Percentiles rank a stretch among this genome's conserved stretches.
These are phyloP conservation scores for Tylopilus sp. DNA, from an alignment of 1,284 basidiomycete genomes.

Conservation along the genomic window DNA sequence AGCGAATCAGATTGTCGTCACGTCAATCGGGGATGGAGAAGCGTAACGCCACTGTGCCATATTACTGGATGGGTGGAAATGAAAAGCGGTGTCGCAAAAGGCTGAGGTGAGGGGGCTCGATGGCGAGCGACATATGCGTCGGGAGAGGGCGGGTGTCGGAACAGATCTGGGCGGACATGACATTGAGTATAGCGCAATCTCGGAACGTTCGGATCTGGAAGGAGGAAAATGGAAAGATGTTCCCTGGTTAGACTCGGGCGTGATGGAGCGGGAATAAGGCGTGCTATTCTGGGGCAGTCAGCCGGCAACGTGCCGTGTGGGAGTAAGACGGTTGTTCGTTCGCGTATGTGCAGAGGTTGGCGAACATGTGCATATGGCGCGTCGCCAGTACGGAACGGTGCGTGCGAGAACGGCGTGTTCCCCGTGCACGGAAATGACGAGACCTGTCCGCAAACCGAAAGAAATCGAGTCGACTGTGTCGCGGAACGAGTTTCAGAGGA, in stretches of 20 bases:
- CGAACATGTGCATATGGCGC: slow-evolving; percentile 19
- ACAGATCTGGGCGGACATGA: slow-evolving; percentile 17
- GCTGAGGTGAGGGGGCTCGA: slow-evolving; percentile 3
- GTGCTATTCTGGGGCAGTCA: slow-evolving; percentile 2
- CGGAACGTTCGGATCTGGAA: slow-evolving; percentile 10
- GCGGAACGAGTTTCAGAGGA: not conserved
- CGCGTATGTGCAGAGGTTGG: slow-evolving; percentile 7
- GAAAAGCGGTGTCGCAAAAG: not conserved
- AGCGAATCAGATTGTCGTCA: slow-evolving; percentile 25
- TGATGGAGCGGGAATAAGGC: slow-evolving; percentile 13
- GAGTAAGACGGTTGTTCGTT: slow-evolving; percentile 10
- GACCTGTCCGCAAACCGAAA: not conserved
- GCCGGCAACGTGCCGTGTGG: slow-evolving; percentile 11
- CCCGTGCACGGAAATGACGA: slow-evolving; percentile 13
- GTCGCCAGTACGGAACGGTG: slow-evolving; percentile 4
- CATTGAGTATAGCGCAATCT: not conserved
- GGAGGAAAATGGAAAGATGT: slow-evolving; percentile 1
- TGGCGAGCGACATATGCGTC: slow-evolving; percentile 1
- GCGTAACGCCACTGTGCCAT: slow-evolving; percentile 9
- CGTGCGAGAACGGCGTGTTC: slow-evolving; percentile 19
- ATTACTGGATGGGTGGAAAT: not conserved
- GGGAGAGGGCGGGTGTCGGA: not conserved
- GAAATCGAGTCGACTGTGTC: not conserved
- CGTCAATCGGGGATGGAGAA: slow-evolving; percentile 14
- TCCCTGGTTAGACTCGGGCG: slow-evolving; percentile 5